These are phyloP conservation scores for Trypanosoma brucei DNA, from an alignment of 208 protist genomes.

Conservation along the genomic window DNA sequence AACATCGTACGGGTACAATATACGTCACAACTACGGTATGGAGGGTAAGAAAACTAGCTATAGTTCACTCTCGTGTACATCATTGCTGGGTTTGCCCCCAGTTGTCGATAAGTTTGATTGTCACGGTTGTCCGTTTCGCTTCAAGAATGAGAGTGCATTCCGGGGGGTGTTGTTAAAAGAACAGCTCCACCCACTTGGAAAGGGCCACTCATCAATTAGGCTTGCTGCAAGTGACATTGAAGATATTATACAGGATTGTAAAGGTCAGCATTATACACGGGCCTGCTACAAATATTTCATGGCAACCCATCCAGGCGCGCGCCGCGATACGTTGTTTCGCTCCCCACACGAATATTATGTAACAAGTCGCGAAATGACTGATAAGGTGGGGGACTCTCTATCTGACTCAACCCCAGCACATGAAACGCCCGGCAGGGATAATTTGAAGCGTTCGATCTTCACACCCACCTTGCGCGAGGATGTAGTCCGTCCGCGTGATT, in stretches of 20 bases:
- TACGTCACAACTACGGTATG: slow-evolving; percentile 89
- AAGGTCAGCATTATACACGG: slow-evolving; percentile 84
- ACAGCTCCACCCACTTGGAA: slow-evolving; percentile 49
- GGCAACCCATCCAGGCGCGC: slow-evolving; percentile 71
- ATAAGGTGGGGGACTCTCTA: slow-evolving; percentile 7
- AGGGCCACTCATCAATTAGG: slow-evolving; percentile 38
- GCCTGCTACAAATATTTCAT: slow-evolving; percentile 91
- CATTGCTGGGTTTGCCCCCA: slow-evolving; percentile 78
- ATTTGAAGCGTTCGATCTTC: slow-evolving; percentile 27
- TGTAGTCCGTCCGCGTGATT: slow-evolving; percentile 32
- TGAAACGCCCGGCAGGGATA: slow-evolving; percentile 11
- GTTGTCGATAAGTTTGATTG: slow-evolving; percentile 77
- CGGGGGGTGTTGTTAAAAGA: slow-evolving; percentile 46
- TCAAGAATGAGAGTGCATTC: slow-evolving; percentile 68
- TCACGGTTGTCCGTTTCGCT: slow-evolving; percentile 90
- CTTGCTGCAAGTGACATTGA: slow-evolving; percentile 68
- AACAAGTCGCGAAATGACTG: slow-evolving; percentile 50
- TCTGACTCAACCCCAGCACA: slow-evolving; percentile 9
- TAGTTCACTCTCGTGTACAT: slow-evolving; percentile 74
- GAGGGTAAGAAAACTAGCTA: slow-evolving; percentile 91
- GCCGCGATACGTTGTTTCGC: slow-evolving; percentile 83
- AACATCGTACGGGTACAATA: slow-evolving; percentile 88
- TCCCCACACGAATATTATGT: slow-evolving; percentile 86
- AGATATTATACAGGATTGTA: slow-evolving; percentile 83
- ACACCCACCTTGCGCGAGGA: slow-evolving; percentile 44